Evolutionary conservation across 257 asterid species (phyloP), one percentile per base, ranked within the genome.

Genomic region (Plectranthus barbatus): DNA sequence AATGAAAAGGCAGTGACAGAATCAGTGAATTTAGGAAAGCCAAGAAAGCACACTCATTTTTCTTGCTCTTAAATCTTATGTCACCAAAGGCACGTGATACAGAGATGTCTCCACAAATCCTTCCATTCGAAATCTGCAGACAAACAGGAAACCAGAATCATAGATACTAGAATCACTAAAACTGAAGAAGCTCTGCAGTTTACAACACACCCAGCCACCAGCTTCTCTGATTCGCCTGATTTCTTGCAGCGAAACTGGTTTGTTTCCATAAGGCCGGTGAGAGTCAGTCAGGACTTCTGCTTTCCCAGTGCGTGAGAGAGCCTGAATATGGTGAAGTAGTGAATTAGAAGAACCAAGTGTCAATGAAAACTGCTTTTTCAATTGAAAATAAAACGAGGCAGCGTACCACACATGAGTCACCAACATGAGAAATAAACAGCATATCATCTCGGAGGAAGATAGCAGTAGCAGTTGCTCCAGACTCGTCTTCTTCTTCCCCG

Each of bases 21-120:
- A 44, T 50, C 23, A 12, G 40, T 42, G 56, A 9, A 37, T 39
- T 69, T 54, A 39, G 6, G 51, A 59, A 77, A 55, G 24, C 50
- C 7, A 50, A 51, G 55, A 23, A 48, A 19, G 66, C 87, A 29
- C 65, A 92, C 97, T 90, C 95, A 4, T 72, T 64, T 79, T 85
- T 90, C 86, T 84, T 87, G 67, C 78, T 82, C 84, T 93, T 93
- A 59, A 93, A 93, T 61, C 94, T 79, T 53, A 81, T 72, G 75
- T 93, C 99, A n/a, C 99, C 99, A 74, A 93, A 90, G 60, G 99
- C 86, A 72, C 96, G 99, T 40, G 99, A 90, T 18, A 93, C 96
- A 33, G 99, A 79, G 17, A 93, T 85, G 66, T 93, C 97, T 47
- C 96, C 96, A 60, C 99, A 90, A 31, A 93, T 87, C 77, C 99